Conservation (phyloP, 106 monocot genomes). For the Dendrobium nobile region DNA sequence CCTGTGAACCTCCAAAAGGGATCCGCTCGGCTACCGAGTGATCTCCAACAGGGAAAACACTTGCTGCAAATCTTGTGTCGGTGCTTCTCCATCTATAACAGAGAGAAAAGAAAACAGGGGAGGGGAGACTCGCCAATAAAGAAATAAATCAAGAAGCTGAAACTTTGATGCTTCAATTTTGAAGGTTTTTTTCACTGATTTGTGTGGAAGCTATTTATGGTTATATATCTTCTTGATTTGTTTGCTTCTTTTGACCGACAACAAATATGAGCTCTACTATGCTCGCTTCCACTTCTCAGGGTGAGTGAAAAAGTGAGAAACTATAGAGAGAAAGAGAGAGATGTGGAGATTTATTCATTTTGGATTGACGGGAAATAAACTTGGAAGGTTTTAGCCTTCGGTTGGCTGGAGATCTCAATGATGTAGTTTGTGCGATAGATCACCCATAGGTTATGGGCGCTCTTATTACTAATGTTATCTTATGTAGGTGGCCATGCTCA, state of each 20-base stretch:
- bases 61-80: constrained; percentile 25
- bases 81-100: constrained; percentile 21
- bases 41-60: too few relatives aligned
- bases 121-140: neutral
- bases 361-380: too few relatives aligned
- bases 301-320: neutral
- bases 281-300: neutral
- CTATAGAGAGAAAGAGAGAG: neutral
- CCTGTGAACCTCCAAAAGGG: too few relatives aligned
- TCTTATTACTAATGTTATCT: too few relatives aligned
- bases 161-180: neutral
- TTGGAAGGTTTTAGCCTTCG: too few relatives aligned
- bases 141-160: neutral
- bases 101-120: constrained; percentile 1
- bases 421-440: too few relatives aligned
- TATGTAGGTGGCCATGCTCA: too few relatives aligned
- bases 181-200: neutral
- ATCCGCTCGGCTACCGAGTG: too few relatives aligned
- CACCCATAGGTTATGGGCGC: too few relatives aligned
- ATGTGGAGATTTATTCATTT: neutral
- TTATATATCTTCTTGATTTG: neutral
- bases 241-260: neutral
- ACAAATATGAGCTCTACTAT: neutral
- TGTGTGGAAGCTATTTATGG: neutral
- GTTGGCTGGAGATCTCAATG: too few relatives aligned